Evolutionary conservation across 2,329 filamentous ascomycete genomes (phyloP).

Genomic region (Xylaria sp.): DNA sequence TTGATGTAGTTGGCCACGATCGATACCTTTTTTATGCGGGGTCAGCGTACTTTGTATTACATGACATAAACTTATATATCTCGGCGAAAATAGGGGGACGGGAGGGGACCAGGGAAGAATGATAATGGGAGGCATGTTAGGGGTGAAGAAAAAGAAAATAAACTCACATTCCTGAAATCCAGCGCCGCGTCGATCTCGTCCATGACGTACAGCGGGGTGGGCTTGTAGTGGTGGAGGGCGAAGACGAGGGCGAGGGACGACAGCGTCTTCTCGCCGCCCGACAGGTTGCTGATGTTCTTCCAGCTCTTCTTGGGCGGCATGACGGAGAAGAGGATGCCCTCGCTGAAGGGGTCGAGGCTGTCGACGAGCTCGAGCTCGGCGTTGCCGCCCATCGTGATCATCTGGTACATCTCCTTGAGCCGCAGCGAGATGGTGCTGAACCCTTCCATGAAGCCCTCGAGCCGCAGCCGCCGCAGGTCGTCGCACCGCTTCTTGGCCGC

Average conservation of each 20-base stretch:
- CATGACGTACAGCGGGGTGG: constrained; percentile 98
- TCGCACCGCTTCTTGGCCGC: constrained; percentile 89
- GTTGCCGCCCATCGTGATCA: constrained; percentile 99
- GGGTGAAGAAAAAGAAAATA: not conserved
- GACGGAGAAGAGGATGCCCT: constrained; percentile 95
- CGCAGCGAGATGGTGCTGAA: constrained; percentile 92
- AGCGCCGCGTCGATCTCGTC: constrained; percentile 98
- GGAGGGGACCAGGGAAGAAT: not conserved
- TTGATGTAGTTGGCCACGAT: constrained; percentile 99
- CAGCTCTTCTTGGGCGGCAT: constrained; percentile 99
- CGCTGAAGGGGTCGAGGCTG: constrained; percentile 92
- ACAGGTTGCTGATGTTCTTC: constrained; percentile 98
- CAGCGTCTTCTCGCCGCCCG: constrained; percentile 95
- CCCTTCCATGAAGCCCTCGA: constrained; percentile 98
- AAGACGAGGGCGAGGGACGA: constrained; percentile 95
- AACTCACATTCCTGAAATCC: constrained; percentile 96
- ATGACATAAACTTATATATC: constrained; percentile 2
- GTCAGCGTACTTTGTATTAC: constrained; percentile 14
- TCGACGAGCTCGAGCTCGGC: constrained; percentile 97
- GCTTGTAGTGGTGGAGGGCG: constrained; percentile 96
- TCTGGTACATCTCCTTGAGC: constrained; percentile 99
- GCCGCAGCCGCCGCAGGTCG: constrained; percentile 82
- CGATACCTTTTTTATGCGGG: constrained; percentile 67
- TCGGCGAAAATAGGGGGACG: not conserved
- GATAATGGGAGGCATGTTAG: not conserved